Base-by-base conservation (phyloP, 2,329 filamentous ascomycete genomes). In the Pezicula radicicola region DNA sequence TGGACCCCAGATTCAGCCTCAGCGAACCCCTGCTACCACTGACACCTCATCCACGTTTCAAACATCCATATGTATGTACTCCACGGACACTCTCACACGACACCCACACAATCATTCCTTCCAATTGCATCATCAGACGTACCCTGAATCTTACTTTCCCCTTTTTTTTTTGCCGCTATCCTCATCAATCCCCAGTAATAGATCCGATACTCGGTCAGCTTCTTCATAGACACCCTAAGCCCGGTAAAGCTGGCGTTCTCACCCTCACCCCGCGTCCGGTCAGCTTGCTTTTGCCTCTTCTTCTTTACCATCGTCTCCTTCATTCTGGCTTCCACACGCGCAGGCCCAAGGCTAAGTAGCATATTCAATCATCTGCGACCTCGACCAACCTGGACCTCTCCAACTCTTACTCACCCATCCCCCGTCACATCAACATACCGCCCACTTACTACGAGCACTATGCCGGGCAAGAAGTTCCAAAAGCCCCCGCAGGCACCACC, bases 401-500 rank as follows among this genome's bases (percentile, higher is more conserved):
- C 50, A 51, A 49, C 45, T 37, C 49, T 51, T 51, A 16, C 40
- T 49, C 25, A 18, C 36, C 46, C 42, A 12, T 28, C 46, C 12
- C 43, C 33, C 39, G 28, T 30, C 43, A 19, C 45, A 16, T 49
- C 40, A 19, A 49, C 27, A 16, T 44, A 37, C 35, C 35, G 51
- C 55, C 58, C 63, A 50, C 61, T 61, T 70, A 74, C 65, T 58
- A 84, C 77, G 59, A 78, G 72, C 68, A 79, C 70, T 66, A 89
- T 89, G 85, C 83, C 81, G 59, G 78, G 82, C 54, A 71, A 78
- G 59, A 81, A 84, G 70, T 90, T 88, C 72, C 80, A 79, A 69
- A 87, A 79, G 66, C 89, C 89, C 57, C 89, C 89, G 3, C 89
- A 93, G 75, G 77, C 85, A 39, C 89, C 89, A 52, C 88, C 89